Evolutionary conservation across 306 rosid genomes (phyloP).

Genomic region (barrel medic (Medicago truncatula)): DNA sequence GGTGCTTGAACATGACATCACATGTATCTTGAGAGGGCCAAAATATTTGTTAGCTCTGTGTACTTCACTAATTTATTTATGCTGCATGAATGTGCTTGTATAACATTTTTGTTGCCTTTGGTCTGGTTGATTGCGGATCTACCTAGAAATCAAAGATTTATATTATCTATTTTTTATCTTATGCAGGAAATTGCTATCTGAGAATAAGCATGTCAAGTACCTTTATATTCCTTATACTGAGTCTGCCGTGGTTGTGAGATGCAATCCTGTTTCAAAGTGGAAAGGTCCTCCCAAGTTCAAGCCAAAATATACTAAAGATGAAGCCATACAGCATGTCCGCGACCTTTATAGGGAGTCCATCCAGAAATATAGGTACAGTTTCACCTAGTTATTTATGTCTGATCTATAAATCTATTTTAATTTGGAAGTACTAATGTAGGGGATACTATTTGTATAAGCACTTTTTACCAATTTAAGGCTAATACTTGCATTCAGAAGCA

Average conservation of each 20-base stretch:
- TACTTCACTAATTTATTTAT: no score
- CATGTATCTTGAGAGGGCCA: not conserved
- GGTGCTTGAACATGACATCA: slow-evolving; percentile 2
- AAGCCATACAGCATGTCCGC: slow-evolving; percentile 81
- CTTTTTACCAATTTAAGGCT: slow-evolving; percentile 10
- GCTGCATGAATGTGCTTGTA: no score
- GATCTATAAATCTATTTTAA: slow-evolving; percentile 34
- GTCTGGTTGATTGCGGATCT: slow-evolving; percentile 31
- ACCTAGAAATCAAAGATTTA: slow-evolving; percentile 28
- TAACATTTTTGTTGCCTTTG: slow-evolving; percentile 35
- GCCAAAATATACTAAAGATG: slow-evolving; percentile 76
- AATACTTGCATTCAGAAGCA: slow-evolving; percentile 15
- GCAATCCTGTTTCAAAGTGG: slow-evolving; percentile 97
- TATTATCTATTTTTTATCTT: slow-evolving; percentile 18
- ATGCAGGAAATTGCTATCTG: slow-evolving; percentile 71
- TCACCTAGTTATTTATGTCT: slow-evolving; percentile 26
- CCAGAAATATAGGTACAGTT: slow-evolving; percentile 65
- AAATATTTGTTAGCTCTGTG: slow-evolving; percentile 1
- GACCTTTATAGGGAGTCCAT: slow-evolving; percentile 78
- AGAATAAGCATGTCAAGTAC: slow-evolving; percentile 92
- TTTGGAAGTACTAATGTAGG: slow-evolving; percentile 13
- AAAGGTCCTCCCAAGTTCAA: slow-evolving; percentile 84
- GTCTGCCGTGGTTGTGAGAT: slow-evolving; percentile 79
- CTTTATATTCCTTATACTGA: slow-evolving; percentile 85
- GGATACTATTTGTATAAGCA: not conserved